Base-by-base conservation (phyloP, 345 rosid species). In the Euphorbia peplus region DNA sequence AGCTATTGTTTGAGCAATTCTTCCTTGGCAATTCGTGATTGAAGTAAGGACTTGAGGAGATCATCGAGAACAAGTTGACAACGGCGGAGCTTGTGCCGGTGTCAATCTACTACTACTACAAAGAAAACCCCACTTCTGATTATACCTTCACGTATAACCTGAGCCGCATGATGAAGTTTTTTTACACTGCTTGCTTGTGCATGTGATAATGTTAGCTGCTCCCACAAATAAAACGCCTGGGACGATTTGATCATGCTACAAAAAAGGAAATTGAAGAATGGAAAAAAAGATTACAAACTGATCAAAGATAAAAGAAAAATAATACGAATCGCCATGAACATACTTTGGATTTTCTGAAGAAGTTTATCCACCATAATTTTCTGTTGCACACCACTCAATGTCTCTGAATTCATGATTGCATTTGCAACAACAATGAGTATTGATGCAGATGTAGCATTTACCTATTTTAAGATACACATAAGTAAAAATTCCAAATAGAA, bases 341-440 rank as follows among this genome's bases (percentile, higher is more conserved):
- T 48, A 72, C 75, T 59, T 25, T 82, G 81, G 16, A 89, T 80
- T 74, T 76, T 89, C 69, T 84, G 81, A 4, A 89, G 91, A 78
- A 93, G 71, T 73, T 82, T 82, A 64, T 85, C 95, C 60, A 75
- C 95, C 91, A 83, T 84, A 70, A 89, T 88, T 70, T 81, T 84
- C 82, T 88, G 97, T 68, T 91, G 96, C 60, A 82, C 77, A 9
- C 70, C 78, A 60, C 95, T 83, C 69, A 88, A 54, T 15, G 84
- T 65, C 76, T 89, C 97, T 0, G 97, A 86, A 74, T 89, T 88
- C 82, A 86, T 84, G 29, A 89, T 82, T 8, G 97, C 88, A 50
- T 89, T 89, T 25, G 82, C 73, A 73, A 85, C 89, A 30, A 84
- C 72, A 28, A 84, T 82, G 24, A 85, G 74, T 8, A 83, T 76